Evolutionary conservation across 441 rosid species (phyloP).

Genomic region (Croton setiger): DNA sequence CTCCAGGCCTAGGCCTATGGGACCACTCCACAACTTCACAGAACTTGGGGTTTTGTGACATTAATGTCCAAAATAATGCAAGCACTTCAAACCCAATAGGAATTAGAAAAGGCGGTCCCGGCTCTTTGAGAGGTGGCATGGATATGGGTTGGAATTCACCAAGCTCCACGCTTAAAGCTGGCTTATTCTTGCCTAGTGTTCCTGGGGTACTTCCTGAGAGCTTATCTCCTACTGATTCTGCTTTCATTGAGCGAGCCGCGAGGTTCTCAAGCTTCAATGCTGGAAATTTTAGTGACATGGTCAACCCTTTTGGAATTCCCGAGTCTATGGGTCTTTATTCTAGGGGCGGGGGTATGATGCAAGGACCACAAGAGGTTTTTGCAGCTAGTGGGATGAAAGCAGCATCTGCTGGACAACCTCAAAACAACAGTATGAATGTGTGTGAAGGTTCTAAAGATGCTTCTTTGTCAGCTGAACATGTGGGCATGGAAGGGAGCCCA

Average conservation of each 20-base stretch:
- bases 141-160: constrained; percentile 74
- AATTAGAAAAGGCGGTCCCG: constrained; percentile 36
- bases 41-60: constrained; percentile 57
- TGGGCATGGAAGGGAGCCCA: constrained; percentile 38
- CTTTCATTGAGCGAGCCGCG: constrained; percentile 94
- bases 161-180: constrained; percentile 56
- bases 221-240: constrained; percentile 81
- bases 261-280: constrained; percentile 79
- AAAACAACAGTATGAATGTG: constrained; percentile 40
- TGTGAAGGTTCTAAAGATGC: constrained; percentile 56
- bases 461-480: constrained; percentile 37
- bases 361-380: constrained; percentile 45
- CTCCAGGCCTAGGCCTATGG: constrained; percentile 50
- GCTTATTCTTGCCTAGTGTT: constrained; percentile 49
- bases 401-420: constrained; percentile 41
- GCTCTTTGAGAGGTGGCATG: constrained; percentile 37
- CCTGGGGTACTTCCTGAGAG: constrained; percentile 61
- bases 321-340: constrained; percentile 58
- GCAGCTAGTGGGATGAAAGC: constrained; percentile 36
- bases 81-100: constrained; percentile 41
- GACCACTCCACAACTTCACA: constrained; percentile 57
- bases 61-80: constrained; percentile 42
- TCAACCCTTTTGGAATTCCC: constrained; percentile 55
- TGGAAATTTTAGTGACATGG: constrained; percentile 70
- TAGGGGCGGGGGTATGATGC: constrained; percentile 49